Percentiles rank a stretch among this genome's conserved stretches.
Conservation (phyloP, 352 stramenopile species). For the Pythium aquatile region DNA sequence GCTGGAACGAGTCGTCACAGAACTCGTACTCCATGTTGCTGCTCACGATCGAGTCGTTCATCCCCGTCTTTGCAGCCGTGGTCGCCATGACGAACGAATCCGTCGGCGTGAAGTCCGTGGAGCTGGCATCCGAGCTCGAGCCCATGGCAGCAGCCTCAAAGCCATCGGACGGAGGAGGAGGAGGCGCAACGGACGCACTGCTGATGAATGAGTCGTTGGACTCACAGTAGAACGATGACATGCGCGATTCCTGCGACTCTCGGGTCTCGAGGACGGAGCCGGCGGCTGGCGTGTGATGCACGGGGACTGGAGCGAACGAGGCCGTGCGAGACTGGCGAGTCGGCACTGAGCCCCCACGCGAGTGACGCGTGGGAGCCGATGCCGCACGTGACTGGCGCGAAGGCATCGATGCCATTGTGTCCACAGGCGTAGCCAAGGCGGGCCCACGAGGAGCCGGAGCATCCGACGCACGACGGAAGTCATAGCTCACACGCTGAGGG, state of each 20-base stretch:
- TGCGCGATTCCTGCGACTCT: not conserved
- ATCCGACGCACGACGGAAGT: slow-evolving; percentile 13
- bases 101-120: slow-evolving; percentile 10
- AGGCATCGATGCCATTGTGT: not conserved
- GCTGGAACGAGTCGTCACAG: slow-evolving; percentile 21
- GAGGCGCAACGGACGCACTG: slow-evolving; percentile 21
- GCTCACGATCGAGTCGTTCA: slow-evolving; percentile 23
- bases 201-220: slow-evolving; percentile 22
- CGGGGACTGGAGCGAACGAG: not conserved
- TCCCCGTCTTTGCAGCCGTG: not conserved
- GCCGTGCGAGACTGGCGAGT: not conserved
- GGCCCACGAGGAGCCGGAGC: not conserved
- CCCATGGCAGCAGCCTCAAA: slow-evolving; percentile 1
- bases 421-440: slow-evolving; percentile 3
- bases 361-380: not conserved
- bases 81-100: slow-evolving; percentile 16
- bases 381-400: not conserved
- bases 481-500: slow-evolving; percentile 18
- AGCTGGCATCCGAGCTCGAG: slow-evolving; percentile 11
- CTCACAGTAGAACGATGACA: slow-evolving; percentile 8
- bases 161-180: not conserved
- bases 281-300: slow-evolving; percentile 3
- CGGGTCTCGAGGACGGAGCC: slow-evolving; percentile 16
- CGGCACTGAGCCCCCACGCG: not conserved
- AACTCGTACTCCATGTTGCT: slow-evolving; percentile 31